Evolutionary conservation across 2,329 filamentous ascomycete species (phyloP), one percentile per base, ranked within the genome.

Genomic region (Xylariaceae sp.): DNA sequence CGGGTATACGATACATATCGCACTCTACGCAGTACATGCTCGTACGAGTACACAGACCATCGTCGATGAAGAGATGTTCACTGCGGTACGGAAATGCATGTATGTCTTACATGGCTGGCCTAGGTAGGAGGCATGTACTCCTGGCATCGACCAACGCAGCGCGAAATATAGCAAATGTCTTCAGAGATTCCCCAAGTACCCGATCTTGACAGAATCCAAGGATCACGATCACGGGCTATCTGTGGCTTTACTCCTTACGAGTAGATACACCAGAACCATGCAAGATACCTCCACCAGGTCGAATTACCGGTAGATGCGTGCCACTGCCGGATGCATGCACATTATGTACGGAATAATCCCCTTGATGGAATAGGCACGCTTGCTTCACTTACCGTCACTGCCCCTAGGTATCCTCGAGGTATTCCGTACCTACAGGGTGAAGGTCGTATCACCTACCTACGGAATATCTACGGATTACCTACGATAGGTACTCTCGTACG

Each of bases 241-340:
- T 11, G 49, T 51, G 49, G 49, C 49, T 35, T 51, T 30, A 30
- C 23, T 30, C 4, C 23, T 5, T 30, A 4, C 23, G 23, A 23
- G 18, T 17, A 49, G 47, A 49, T 51, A 11, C 23, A 10, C 10
- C 10, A 35, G 9, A 10, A 8, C 10, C 13, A 35, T 18, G 49
- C 5, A 30, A 30, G 37, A 9, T 7, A 15, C 23, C 30, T 13
- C 48, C 48, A 8, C 30, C 23, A 35, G 49, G 23, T 4, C 23
- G 23, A 30, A 30, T 30, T 34, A 51, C 49, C 49, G 49, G 49
- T 51, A 51, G 49, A 51, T 51, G 49, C 49, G 34, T 51, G 49
- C 49, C 49, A 51, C 49, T 51, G 49, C 49, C 49, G 49, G 49
- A 35, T 35, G 49, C 49, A 51, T 51, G 49, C 34, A 51, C 49